Evolutionary conservation across 1,139 yeast genomes (phyloP).

Genomic region (Saccharomyces hybrid): DNA sequence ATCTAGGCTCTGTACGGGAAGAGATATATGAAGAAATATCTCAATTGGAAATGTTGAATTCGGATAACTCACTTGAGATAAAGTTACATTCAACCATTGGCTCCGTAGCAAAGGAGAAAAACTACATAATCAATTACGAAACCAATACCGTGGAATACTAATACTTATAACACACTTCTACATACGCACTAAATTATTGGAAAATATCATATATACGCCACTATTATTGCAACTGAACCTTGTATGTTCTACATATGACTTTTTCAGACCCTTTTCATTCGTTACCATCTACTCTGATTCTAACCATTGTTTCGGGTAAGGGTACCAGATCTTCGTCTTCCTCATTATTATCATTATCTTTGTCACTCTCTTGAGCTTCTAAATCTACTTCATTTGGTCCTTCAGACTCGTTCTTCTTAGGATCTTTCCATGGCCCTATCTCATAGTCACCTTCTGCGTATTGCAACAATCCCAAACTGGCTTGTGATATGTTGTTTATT

Average conservation of each 20-base stretch:
- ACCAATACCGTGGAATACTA: constrained; percentile 26
- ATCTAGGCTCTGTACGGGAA: constrained; percentile 16
- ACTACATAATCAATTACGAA: constrained; percentile 33
- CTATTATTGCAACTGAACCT: neutral
- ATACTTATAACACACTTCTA: neutral
- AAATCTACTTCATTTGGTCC: neutral
- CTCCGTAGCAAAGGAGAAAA: constrained; percentile 32
- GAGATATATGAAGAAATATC: neutral
- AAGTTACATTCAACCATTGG: constrained; percentile 36
- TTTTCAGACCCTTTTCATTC: constrained; percentile 10
- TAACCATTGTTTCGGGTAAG: constrained; percentile 61
- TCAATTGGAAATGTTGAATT: neutral
- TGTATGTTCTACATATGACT: neutral
- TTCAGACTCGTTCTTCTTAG: neutral
- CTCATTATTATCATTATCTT: constrained; percentile 2
- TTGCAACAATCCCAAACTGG: constrained; percentile 28
- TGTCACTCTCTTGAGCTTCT: neutral
- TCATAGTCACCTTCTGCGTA: constrained; percentile 30
- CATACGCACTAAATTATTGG: neutral
- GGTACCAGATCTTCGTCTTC: constrained; percentile 35
- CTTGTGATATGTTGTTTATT: constrained; percentile 28
- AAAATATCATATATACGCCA: neutral
- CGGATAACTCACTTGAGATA: constrained; percentile 19
- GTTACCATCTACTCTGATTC: constrained; percentile 43
- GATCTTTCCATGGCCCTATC: constrained; percentile 22